Conservation (phyloP, 257 asterid species). For the Osmanthus fragrans region DNA sequence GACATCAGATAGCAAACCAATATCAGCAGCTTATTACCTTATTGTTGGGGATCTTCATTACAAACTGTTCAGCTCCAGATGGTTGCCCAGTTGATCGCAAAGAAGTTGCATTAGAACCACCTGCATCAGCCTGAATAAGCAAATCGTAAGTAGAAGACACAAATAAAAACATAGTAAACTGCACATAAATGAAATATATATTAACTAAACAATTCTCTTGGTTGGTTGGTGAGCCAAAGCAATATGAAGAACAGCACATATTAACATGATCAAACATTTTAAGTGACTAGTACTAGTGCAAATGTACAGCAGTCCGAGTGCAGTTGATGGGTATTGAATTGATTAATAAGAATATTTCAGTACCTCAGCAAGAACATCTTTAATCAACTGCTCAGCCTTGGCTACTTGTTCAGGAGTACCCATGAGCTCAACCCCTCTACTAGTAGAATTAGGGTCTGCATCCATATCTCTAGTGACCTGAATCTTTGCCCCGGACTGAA, state of each 20-base stretch:
- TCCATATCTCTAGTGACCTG: conserved; percentile 89
- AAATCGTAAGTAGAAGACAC: conserved; percentile 14
- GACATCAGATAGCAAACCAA: neutral
- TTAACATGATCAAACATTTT: neutral
- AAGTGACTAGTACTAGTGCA: neutral
- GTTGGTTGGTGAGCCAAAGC: neutral
- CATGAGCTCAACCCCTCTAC: conserved; percentile 70
- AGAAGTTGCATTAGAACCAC: conserved; percentile 68
- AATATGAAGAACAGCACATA: neutral
- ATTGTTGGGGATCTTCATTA: conserved; percentile 72
- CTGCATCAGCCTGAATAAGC: conserved; percentile 70
- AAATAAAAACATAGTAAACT: neutral
- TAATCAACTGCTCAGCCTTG: conserved; percentile 70
- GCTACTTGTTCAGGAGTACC: conserved; percentile 76
- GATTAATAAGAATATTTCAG: neutral
- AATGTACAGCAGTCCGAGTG: neutral
- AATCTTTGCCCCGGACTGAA: conserved; percentile 88
- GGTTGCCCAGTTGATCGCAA: conserved; percentile 60
- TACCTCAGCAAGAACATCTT: conserved; percentile 78
- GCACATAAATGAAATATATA: conserved; percentile 3
- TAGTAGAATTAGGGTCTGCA: conserved; percentile 64
- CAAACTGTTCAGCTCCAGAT: conserved; percentile 67
- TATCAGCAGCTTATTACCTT: conserved; percentile 44
- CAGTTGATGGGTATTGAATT: neutral
- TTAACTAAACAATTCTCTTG: neutral